These are phyloP conservation scores for Candida chilensis DNA, from an alignment of 805 yeast species.

Conservation along the genomic window DNA sequence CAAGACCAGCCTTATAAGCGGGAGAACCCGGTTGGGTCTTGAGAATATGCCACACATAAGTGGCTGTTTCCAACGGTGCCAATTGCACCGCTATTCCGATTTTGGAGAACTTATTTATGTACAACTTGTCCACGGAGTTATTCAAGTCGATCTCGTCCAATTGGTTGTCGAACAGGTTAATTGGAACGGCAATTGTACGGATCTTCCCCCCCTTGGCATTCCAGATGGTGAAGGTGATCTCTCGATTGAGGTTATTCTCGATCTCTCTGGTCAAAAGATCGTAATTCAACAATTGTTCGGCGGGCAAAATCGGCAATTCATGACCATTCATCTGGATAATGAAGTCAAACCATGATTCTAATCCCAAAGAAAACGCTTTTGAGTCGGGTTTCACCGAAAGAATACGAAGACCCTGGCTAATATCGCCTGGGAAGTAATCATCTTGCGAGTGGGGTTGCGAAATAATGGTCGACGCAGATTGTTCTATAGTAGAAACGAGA, in stretches of 20 bases:
- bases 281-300: slow-evolving; percentile 25
- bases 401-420: too few relatives aligned
- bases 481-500: slow-evolving; percentile 46
- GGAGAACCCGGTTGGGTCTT: slow-evolving; percentile 69
- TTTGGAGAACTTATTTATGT: slow-evolving; percentile 28
- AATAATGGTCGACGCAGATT: slow-evolving; percentile 27
- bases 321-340: slow-evolving; percentile 74
- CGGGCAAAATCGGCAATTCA: slow-evolving; percentile 27
- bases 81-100: slow-evolving; percentile 70
- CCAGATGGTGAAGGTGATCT: slow-evolving; percentile 63
- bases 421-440: slow-evolving; percentile 14
- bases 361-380: slow-evolving; percentile 18
- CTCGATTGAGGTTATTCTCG: slow-evolving; percentile 21
- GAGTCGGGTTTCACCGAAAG: slow-evolving; percentile 28
- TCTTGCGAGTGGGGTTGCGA: slow-evolving; percentile 11
- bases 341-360: slow-evolving; percentile 86
- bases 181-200: slow-evolving; percentile 14
- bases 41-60: slow-evolving; percentile 82
- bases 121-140: slow-evolving; percentile 9
- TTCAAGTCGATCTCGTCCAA: slow-evolving; percentile 8
- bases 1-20: slow-evolving; percentile 72
- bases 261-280: slow-evolving; percentile 34
- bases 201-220: slow-evolving; percentile 73
- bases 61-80: slow-evolving; percentile 65
- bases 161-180: slow-evolving; percentile 8